Evolutionary conservation across 2,329 filamentous ascomycete species (phyloP).

Genomic region (Septoria petroselini): DNA sequence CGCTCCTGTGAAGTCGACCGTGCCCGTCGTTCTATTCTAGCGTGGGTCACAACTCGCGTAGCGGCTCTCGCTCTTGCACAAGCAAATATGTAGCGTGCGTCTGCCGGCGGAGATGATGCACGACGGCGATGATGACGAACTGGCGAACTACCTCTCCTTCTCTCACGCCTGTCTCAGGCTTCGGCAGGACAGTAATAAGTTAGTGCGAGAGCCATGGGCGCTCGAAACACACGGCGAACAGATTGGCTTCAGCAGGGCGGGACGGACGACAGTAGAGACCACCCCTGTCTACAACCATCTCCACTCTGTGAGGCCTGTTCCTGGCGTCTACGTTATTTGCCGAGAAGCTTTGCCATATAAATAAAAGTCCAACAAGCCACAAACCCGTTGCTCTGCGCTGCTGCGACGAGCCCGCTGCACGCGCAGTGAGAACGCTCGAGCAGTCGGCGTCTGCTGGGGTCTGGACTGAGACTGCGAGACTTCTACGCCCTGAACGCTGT

Average conservation of each 20-base stretch:
- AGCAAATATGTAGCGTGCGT: not conserved
- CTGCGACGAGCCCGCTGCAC: not conserved
- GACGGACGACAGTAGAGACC: slow-evolving; percentile 4
- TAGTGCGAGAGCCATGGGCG: too few relatives aligned
- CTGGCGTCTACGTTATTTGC: slow-evolving; percentile 1
- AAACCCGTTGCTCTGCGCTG: not conserved
- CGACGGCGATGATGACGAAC: not conserved
- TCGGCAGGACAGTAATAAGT: too few relatives aligned
- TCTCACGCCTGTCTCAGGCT: too few relatives aligned
- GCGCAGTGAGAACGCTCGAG: not conserved
- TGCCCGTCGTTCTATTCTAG: not conserved
- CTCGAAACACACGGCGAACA: slow-evolving; percentile 2
- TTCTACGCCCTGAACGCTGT: too few relatives aligned
- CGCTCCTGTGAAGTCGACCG: not conserved
- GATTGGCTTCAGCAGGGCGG: slow-evolving; percentile 4
- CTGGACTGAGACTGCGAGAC: too few relatives aligned
- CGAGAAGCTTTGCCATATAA: slow-evolving; percentile 1
- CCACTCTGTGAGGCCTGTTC: slow-evolving; percentile 7
- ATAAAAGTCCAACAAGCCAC: not conserved
- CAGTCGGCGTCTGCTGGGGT: not conserved
- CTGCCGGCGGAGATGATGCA: not conserved
- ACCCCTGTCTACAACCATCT: slow-evolving; percentile 2
- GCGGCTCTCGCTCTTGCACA: slow-evolving; percentile 4
- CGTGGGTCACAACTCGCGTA: too few relatives aligned
- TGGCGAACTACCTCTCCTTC: not conserved